Evolutionary conservation across 2,329 filamentous ascomycete genomes (phyloP).

Genomic region (Colletotrichum shisoi): DNA sequence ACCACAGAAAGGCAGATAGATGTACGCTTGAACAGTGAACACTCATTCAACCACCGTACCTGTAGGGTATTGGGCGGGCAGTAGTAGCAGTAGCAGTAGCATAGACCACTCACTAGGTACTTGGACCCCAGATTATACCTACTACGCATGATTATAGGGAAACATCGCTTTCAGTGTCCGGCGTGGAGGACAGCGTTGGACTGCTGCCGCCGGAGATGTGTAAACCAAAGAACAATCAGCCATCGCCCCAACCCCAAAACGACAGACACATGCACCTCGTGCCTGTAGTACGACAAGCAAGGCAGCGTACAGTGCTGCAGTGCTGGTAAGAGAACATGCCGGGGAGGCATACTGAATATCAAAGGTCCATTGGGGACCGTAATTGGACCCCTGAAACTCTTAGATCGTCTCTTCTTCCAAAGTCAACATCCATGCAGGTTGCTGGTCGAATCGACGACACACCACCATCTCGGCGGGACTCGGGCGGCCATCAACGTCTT

Average conservation of each 20-base stretch:
- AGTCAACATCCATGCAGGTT: slow-evolving; percentile 22
- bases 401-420: slow-evolving; percentile 12
- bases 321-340: slow-evolving; percentile 2
- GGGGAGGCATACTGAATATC: neutral
- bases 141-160: slow-evolving; percentile 1
- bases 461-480: neutral
- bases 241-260: neutral
- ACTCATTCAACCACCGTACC: neutral
- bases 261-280: neutral
- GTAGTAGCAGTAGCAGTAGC: too few species aligned
- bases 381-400: neutral
- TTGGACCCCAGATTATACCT: neutral
- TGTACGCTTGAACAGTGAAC: slow-evolving; percentile 18
- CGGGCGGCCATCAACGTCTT: neutral
- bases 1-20: slow-evolving; percentile 7
- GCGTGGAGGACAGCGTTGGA: neutral
- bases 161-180: neutral
- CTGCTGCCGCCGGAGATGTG: neutral
- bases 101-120: too few species aligned
- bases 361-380: slow-evolving; percentile 10
- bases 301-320: neutral
- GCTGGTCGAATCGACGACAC: neutral
- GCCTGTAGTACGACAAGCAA: neutral
- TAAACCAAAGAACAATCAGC: neutral
- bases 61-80: too few species aligned